Percentiles rank a stretch among this genome's conserved stretches.
Conservation (phyloP, 2,329 filamentous ascomycete species). For the Tolypocladium sp. region DNA sequence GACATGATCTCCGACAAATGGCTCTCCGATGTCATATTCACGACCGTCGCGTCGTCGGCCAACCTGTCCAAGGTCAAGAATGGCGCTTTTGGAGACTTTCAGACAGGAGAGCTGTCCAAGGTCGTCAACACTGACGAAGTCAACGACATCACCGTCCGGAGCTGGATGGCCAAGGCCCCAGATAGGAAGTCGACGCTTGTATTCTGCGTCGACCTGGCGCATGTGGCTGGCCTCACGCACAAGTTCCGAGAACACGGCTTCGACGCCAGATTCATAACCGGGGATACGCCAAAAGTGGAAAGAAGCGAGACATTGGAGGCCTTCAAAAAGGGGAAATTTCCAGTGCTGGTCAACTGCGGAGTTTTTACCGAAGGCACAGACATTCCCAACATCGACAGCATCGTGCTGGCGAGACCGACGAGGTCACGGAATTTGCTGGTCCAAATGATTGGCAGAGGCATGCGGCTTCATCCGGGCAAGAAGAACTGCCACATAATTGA, state of each 20-base stretch:
- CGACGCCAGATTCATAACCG: constrained; percentile 80
- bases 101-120: constrained; percentile 63
- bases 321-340: constrained; percentile 70
- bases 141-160: constrained; percentile 77
- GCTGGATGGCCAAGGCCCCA: constrained; percentile 72
- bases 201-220: constrained; percentile 86
- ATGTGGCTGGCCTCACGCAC: constrained; percentile 66
- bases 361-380: constrained; percentile 97
- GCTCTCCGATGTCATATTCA: constrained; percentile 88
- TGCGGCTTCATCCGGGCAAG: constrained; percentile 75
- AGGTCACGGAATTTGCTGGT: constrained; percentile 87
- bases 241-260: constrained; percentile 70
- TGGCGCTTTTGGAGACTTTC: constrained; percentile 64
- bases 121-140: constrained; percentile 74
- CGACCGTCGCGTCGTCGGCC: constrained; percentile 75
- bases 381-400: constrained; percentile 93
- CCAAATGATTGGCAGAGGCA: constrained; percentile 95
- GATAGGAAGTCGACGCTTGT: constrained; percentile 77
- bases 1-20: constrained; percentile 77
- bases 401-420: constrained; percentile 80
- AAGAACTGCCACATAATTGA: constrained; percentile 90
- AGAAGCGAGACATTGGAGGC: constrained; percentile 62
- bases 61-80: constrained; percentile 65
- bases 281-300: constrained; percentile 62
- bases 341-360: constrained; percentile 87